phyloP scores from a whole-genome alignment of 2,329 filamentous ascomycete genomes.

The Paecilomyces niveus region DNA sequence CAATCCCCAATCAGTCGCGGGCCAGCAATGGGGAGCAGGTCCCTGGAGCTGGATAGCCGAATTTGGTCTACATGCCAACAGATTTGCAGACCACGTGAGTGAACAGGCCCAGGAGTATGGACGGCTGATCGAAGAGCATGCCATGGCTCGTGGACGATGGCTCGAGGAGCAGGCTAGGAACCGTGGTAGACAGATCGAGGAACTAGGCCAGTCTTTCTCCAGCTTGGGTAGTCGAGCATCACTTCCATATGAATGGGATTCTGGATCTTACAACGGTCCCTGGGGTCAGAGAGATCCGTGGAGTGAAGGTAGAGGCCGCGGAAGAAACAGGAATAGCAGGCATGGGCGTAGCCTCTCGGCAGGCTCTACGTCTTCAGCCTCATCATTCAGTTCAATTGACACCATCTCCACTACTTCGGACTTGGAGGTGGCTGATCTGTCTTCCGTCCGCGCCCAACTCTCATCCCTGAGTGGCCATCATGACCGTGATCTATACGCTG shows the following conservation, averaged over 20 bases:
- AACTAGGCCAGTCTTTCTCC: constrained; percentile 8
- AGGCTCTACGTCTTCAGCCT: constrained; percentile 23
- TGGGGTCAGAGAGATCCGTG: not conserved
- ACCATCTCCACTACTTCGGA: constrained; percentile 31
- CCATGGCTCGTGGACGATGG: constrained; percentile 29
- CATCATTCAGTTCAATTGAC: constrained; percentile 30
- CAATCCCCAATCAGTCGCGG: not conserved
- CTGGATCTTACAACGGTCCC: not conserved
- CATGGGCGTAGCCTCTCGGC: constrained; percentile 21
- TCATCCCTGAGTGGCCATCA: constrained; percentile 27
- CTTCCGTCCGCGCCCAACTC: constrained; percentile 28
- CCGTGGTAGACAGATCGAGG: constrained; percentile 18
- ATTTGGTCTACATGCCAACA: constrained; percentile 30
- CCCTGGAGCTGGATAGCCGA: constrained; percentile 26
- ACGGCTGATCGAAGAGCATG: constrained; percentile 31
- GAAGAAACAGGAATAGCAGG: not conserved
- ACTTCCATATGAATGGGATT: not conserved
- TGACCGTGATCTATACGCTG: constrained; percentile 27
- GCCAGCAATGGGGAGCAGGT: constrained; percentile 5
- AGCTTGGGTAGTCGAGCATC: not conserved
- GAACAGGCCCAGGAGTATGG: constrained; percentile 29
- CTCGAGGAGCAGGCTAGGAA: constrained; percentile 30
- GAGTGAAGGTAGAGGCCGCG: not conserved
- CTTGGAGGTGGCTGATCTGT: constrained; percentile 27
- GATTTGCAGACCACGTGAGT: constrained; percentile 31